These are phyloP conservation scores for Bryopsis sp. DNA, from an alignment of 139 green algal species.

Conservation along the genomic window DNA sequence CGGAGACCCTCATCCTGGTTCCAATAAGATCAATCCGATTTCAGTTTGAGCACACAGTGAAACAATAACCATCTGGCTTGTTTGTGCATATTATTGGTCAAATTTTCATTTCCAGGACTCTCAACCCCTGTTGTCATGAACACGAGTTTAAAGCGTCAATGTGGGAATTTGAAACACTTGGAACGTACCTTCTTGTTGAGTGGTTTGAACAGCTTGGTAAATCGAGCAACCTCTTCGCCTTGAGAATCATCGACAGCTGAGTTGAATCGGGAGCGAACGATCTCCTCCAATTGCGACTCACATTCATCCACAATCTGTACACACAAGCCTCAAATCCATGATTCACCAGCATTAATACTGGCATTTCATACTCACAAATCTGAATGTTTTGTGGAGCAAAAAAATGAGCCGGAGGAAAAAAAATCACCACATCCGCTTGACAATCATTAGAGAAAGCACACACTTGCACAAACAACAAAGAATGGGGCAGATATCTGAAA, in stretches of 20 bases:
- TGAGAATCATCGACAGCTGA: background rate
- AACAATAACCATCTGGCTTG: background rate
- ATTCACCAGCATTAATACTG: no score
- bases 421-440: background rate
- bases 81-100: background rate
- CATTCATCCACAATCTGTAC: constrained; percentile 4
- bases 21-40: background rate
- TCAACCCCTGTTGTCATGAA: background rate
- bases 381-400: no score
- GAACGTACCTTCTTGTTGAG: background rate
- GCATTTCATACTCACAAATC: no score
- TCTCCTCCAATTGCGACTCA: background rate
- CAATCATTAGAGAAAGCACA: background rate
- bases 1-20: background rate
- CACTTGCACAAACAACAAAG: background rate
- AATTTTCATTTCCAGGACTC: background rate
- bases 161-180: background rate
- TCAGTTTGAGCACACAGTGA: no score
- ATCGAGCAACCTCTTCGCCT: background rate
- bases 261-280: background rate
- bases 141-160: background rate
- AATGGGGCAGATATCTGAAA: background rate
- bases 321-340: no score
- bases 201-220: constrained; percentile 1
- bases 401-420: no score